These are phyloP conservation scores for Amborella trichopoda DNA, from an alignment of 164 flowering plant species.

Conservation along the genomic window DNA sequence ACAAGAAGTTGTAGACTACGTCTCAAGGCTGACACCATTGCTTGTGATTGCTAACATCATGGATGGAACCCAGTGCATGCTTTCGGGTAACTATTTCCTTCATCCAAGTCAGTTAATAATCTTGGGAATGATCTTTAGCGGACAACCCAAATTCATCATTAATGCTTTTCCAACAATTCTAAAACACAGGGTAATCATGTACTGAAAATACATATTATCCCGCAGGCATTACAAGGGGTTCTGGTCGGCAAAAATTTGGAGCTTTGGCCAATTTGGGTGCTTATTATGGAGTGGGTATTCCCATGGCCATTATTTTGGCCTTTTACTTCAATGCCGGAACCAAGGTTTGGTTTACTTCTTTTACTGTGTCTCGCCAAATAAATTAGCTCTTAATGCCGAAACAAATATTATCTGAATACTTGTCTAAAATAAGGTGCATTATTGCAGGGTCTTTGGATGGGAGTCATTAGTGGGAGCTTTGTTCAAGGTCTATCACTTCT, in stretches of 20 bases:
- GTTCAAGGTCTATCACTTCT: conserved; percentile 23
- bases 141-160: no score
- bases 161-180: no score
- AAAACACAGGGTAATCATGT: no score
- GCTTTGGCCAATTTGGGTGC: conserved; percentile 62
- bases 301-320: conserved; percentile 39
- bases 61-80: conserved; percentile 31
- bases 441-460: conserved; percentile 41
- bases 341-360: conserved; percentile 21
- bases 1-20: conserved; percentile 23
- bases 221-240: conserved; percentile 64
- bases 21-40: conserved; percentile 25
- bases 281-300: conserved; percentile 64
- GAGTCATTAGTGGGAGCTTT: conserved; percentile 26
- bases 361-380: neutral
- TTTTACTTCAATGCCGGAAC: conserved; percentile 56
- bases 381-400: no score
- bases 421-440: neutral
- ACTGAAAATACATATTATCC: no score
- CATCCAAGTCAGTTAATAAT: no score
- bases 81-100: conserved; percentile 49
- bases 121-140: no score
- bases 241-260: conserved; percentile 87
- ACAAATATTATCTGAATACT: neutral
- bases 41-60: conserved; percentile 27